phyloP scores from a whole-genome alignment of 768 basidiomycete species.

The Strobilomyces echinocephalus region DNA sequence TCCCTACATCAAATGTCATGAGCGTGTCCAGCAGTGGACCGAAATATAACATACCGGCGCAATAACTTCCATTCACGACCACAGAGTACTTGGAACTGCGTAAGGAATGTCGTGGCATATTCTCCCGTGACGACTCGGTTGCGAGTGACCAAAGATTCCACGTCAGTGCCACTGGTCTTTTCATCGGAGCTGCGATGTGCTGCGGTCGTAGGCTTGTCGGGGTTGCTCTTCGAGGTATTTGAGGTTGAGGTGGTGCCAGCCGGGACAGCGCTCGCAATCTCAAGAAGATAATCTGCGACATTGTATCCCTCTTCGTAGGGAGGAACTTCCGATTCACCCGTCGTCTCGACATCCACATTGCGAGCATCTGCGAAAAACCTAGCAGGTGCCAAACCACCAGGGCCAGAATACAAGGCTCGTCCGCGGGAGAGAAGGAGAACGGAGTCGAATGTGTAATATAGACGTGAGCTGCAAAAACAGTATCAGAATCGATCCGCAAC shows the following conservation, averaged over 20 bases:
- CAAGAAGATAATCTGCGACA: conserved; percentile 87
- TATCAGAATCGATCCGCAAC: background rate
- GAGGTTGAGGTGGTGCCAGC: conserved; percentile 37
- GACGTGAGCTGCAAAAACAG: conserved; percentile 51
- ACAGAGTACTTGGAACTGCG: conserved; percentile 78
- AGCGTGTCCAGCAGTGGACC: background rate
- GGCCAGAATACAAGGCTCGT: conserved; percentile 72
- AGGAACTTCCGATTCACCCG: conserved; percentile 33
- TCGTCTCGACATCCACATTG: conserved; percentile 30
- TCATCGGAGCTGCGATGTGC: conserved; percentile 9
- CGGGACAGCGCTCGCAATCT: conserved; percentile 72
- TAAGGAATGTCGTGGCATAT: conserved; percentile 80
- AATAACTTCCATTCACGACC: conserved; percentile 85
- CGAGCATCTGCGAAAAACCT: conserved; percentile 51
- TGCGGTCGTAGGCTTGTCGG: background rate
- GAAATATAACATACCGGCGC: conserved; percentile 41
- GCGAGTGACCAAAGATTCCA: conserved; percentile 19
- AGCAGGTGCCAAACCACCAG: conserved; percentile 65
- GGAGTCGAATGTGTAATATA: conserved; percentile 82
- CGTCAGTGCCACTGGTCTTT: conserved; percentile 10
- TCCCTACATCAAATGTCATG: conserved; percentile 45
- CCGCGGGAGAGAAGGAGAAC: conserved; percentile 78
- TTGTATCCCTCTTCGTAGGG: conserved; percentile 80
- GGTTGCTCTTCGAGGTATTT: conserved; percentile 3
- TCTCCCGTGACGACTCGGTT: conserved; percentile 19